Base-by-base conservation (phyloP, 106 monocot species). In the Dendrobium chrysotoxum region DNA sequence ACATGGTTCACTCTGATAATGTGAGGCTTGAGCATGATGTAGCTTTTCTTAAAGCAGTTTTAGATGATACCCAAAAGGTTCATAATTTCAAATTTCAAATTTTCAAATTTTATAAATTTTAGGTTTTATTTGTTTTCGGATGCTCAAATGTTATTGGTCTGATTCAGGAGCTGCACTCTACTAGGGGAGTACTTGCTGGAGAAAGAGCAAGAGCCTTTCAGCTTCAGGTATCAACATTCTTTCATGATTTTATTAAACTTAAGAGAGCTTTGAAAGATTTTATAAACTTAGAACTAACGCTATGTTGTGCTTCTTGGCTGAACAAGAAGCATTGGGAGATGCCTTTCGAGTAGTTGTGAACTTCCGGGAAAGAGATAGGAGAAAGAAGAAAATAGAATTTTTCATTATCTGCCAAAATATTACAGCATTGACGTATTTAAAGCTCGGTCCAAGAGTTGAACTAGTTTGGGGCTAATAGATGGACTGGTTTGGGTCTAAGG, bases 31-130 rank as follows among this genome's bases (percentile, higher is more conserved):
- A 99, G 80, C 98, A 95, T 73, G 95, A 99, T 80, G 98, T 99
- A 11, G 98, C 98, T 30, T 99, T 93, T 81, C 87, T 99, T 5
- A 99, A 99, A 85, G 98, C 98, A 12, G 81, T 98, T 82, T 73
- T 98, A 61, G 95, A 98, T 77, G 95, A 95, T 75, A 98, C 95
- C 47, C 92, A 95, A 80, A 98, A 98, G 91, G 98, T 91, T 30
- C 76, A 76, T 17, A 26, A 21, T 15, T 47, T 73, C 9, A 61
- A 26, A 21, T 15, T 47, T 73, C 9, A 61, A 4, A 7, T n/a
- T 50, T 47, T 21, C 47, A 39, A 71, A 21, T 28, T 28, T 55
- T 20, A 20, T 61, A 18, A 70, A 31, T n/a, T 4, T 35, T 39
- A 46, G 61, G 20, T 50, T 50, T 25, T 76, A 47, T 4, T 50